Evolutionary conservation across 768 basidiomycete genomes (phyloP).

Genomic region (Kwoniella mangroviensis): DNA sequence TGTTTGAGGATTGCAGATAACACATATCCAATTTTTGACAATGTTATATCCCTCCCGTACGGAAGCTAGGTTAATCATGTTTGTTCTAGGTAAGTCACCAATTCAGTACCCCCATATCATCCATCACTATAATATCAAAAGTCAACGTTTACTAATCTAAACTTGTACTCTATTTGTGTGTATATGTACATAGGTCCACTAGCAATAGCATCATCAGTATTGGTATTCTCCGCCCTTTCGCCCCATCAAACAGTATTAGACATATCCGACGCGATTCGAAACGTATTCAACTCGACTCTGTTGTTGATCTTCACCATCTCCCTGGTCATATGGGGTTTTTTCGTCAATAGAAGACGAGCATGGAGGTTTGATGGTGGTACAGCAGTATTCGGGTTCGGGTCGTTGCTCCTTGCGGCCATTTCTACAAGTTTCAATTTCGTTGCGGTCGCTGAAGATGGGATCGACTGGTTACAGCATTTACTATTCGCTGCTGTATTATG

Average conservation of each 20-base stretch:
- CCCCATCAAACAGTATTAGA: conserved; percentile 59
- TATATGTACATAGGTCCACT: conserved; percentile 67
- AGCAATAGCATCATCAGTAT: conserved; percentile 77
- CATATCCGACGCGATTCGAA: conserved; percentile 76
- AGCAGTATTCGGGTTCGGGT: conserved; percentile 85
- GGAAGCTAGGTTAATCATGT: conserved; percentile 83
- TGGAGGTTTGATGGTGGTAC: conserved; percentile 98
- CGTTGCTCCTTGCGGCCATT: conserved; percentile 77
- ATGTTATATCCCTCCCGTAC: conserved; percentile 88
- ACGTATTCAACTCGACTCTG: conserved; percentile 95
- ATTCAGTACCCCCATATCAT: no score
- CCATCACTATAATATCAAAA: no score
- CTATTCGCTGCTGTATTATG: conserved; percentile 92
- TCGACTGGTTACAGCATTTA: conserved; percentile 87
- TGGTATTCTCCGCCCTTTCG: conserved; percentile 79
- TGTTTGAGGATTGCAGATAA: conserved; percentile 65
- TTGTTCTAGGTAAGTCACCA: conserved; percentile 71
- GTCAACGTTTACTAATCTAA: no score
- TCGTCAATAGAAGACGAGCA: conserved; percentile 85
- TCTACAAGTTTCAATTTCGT: conserved; percentile 83
- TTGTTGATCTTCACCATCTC: conserved; percentile 89
- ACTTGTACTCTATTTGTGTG: no score
- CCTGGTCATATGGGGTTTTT: conserved; percentile 89
- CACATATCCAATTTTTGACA: conserved; percentile 96
- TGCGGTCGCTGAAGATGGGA: conserved; percentile 84